Base-by-base conservation (phyloP, 1,284 basidiomycete species). In the Moniliella sp. region DNA sequence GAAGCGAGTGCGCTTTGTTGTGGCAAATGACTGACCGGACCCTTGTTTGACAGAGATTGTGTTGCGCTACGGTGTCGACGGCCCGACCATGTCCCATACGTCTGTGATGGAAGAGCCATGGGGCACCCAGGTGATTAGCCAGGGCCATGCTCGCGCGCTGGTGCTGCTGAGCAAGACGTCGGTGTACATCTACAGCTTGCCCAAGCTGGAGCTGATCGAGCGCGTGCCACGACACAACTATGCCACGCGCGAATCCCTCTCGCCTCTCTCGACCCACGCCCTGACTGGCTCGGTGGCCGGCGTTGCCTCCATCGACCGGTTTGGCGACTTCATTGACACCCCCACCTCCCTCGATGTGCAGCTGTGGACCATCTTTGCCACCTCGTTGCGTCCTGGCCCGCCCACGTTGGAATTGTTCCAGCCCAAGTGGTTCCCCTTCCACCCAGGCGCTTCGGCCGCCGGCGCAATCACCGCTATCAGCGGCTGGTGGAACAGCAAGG, bases 311-410 rank as follows among this genome's bases (percentile, higher is more conserved):
- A 34, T 55, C 19, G 50, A 46, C 28, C 12, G 31, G 8, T 34
- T 43, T 10, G 54, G 54, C 27, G 48, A 51, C 36, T 48, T 55
- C 30, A 25, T 55, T 25, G 52, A 57, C 38, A 34, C 49, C 3
- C 37, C 33, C 28, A 42, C 45, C 34, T 48, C 44, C 26, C 39
- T 50, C 4, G 52, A 57, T 33, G 43, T 51, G 23, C 43, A 48
- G 4, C 25, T 56, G 4, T 57, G 51, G 52, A 47, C 51, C 7
- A 37, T 41, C 16, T 48, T 55, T 34, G 50, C 39, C 1, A 38
- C 43, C 10, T 34, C 42, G 18, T 44, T 43, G 5, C 37, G 53
- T 16, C 43, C 46, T 5, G 45, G 46, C 13, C 34, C 35, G 29
- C 52, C 52, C 9, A 35, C 32, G n/a, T 32, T 51, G 25, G 43